Conservation (phyloP, 2,329 filamentous ascomycete genomes). For the Dactylellina cionopaga region DNA sequence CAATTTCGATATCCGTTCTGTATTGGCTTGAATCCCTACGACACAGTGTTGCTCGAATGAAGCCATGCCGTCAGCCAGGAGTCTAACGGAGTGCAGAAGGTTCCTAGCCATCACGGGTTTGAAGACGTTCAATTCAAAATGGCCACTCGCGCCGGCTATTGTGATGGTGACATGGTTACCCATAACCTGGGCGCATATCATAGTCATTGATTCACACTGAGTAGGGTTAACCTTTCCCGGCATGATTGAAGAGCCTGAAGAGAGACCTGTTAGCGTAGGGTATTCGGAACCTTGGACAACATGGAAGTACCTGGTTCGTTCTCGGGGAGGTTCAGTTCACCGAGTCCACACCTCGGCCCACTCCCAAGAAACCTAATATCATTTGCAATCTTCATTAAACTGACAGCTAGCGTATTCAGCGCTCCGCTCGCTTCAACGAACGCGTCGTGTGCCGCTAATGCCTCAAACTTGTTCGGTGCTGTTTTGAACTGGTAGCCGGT, state of each 20-base stretch:
- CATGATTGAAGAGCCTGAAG: slow-evolving; percentile 83
- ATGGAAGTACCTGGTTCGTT: slow-evolving; percentile 80
- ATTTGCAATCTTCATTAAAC: slow-evolving; percentile 97
- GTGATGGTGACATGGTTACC: slow-evolving; percentile 94
- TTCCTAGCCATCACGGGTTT: slow-evolving; percentile 97
- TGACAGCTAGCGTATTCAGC: slow-evolving; percentile 89
- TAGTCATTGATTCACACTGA: slow-evolving; percentile 96
- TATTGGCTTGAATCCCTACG: slow-evolving; percentile 86
- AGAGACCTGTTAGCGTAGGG: background rate
- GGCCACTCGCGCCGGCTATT: slow-evolving; percentile 94
- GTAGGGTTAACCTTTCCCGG: slow-evolving; percentile 99
- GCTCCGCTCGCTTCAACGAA: slow-evolving; percentile 93
- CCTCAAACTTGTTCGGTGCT: slow-evolving; percentile 98
- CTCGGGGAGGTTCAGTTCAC: slow-evolving; percentile 91
- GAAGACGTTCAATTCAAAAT: slow-evolving; percentile 99
- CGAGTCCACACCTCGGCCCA: slow-evolving; percentile 92
- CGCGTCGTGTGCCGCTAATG: slow-evolving; percentile 93
- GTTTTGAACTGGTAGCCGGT: slow-evolving; percentile 94
- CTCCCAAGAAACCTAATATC: slow-evolving; percentile 97
- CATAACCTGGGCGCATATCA: slow-evolving; percentile 97
- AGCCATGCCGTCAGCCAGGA: slow-evolving; percentile 90
- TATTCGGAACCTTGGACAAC: background rate
- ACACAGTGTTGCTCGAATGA: slow-evolving; percentile 96
- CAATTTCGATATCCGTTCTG: slow-evolving; percentile 87
- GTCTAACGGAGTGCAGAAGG: slow-evolving; percentile 87